Base-by-base conservation (phyloP, 371 early-diverging fungal genomes). In the Dinochytrium kinnereticum region DNA sequence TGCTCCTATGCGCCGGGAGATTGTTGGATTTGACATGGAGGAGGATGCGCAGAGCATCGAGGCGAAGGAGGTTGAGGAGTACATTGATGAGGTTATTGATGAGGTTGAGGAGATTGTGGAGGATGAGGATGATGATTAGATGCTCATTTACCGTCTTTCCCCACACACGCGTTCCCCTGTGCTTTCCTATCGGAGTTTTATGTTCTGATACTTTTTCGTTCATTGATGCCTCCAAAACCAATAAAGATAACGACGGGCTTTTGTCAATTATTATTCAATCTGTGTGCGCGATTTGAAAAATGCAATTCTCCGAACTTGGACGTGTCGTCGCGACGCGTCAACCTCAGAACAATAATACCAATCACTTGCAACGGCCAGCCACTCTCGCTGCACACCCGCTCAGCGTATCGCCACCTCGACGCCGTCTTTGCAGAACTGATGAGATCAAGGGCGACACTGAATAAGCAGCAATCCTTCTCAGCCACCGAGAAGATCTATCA, bases 11-110 rank as follows among this genome's bases (percentile, higher is more conserved):
- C 77, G 86, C 1, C 31, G 69, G 51, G 74, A 74, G 40, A 65
- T 87, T 71, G 81, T 70, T 71, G 86, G 85, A 34, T 80, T 74
- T 49, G 83, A 84, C 61, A 75, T 77, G 19, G 82, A 84, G 37
- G 72, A 55, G 33, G 74, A 64, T 38, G 70, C 51, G 34, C 59
- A 76, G n/a, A 66, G 57, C 30, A 69, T 72, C 15, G 75, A 66
- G 24, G 71, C 65, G 30, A 79, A 80, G 68, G 78, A 76, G 68
- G 51, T 83, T 17, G 81, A 82, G 73, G 83, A 84, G 68, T 74
- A 65, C 71, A 73, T 82, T n/a, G 88, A 85, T 74, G 86, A 84
- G 71, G 76, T 86, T 28, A 69, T 84, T 51, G 86, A 86, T 39
- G 86, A 86, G 78, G 78, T 69, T n/a, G 86, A 86, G 77, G 83